Base-by-base conservation (phyloP, 2,329 filamentous ascomycete species). In the Ascocoryne sarcoides region DNA sequence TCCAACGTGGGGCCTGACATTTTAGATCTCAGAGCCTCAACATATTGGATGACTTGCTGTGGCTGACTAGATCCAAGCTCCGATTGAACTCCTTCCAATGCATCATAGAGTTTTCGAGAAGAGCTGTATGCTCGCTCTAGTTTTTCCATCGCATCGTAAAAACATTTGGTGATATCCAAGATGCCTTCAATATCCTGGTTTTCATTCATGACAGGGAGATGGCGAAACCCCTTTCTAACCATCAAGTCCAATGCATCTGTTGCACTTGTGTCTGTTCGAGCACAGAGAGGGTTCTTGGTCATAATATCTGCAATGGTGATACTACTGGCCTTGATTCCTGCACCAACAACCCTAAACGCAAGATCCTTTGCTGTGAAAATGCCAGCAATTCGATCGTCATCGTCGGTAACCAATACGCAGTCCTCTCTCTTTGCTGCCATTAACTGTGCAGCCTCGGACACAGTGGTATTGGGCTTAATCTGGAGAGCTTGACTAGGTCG, bases 61-160 rank as follows among this genome's bases (percentile, higher is more conserved):
- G 92, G 92, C 63, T 98, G 92, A 60, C 84, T 95, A 38, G 90
- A 84, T 30, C 92, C 92, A 26, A 98, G 73, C 64, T 98, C 92
- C 2, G 90, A 95, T 66, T 98, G 92, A 3, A 98, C 92, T 63
- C 92, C 92, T 66, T 98, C 92, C 43, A 98, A 69, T 23, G 92
- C 92, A 69, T 96, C 92, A 63, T 98, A 96, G 16, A 98, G 75
- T 65, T 95, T 95, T 53, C 92, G 80, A n/a, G 92, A 98, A 12
- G 92, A 96, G 50, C 87, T 88, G 63, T 98, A 98, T 14, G 92
- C 92, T 37, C 92, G 83, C 70, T 98, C 92, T 45, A 98, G 70
- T 71, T 98, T 98, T 71, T 98, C 92, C 92, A 98, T 98, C 32
- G 92, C 92, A 66, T 98, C 92, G 66, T 98, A 98, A 65, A 98